phyloP scores from a whole-genome alignment of 73 alveolate genomes.

The Paramecium caudatum region DNA sequence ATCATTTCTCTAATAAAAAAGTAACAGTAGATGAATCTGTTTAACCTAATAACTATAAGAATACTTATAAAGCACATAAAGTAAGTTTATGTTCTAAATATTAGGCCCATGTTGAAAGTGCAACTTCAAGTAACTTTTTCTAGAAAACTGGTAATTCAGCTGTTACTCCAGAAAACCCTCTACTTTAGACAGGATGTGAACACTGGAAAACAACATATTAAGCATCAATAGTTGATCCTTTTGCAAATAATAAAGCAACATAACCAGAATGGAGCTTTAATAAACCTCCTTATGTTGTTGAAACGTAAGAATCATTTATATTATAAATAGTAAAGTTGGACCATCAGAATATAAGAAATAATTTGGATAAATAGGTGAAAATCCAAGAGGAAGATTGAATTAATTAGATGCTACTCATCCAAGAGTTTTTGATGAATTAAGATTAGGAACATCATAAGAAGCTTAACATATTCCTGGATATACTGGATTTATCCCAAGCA shows the following conservation, averaged over 20 bases:
- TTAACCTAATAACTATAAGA: slow-evolving; percentile 49
- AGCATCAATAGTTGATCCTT: slow-evolving; percentile 74
- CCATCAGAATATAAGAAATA: slow-evolving; percentile 74
- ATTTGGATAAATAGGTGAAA: slow-evolving; percentile 70
- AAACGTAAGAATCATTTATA: slow-evolving; percentile 61
- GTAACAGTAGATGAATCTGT: slow-evolving; percentile 64
- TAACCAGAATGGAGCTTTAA: slow-evolving; percentile 74
- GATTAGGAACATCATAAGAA: slow-evolving; percentile 74
- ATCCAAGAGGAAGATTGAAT: slow-evolving; percentile 73
- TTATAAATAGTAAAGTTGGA: slow-evolving; percentile 66
- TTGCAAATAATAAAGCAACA: slow-evolving; percentile 59
- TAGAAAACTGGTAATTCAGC: slow-evolving; percentile 43
- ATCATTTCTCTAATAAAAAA: slow-evolving; percentile 58
- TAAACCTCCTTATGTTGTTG: slow-evolving; percentile 71
- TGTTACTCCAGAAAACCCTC: slow-evolving; percentile 61
- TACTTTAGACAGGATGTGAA: slow-evolving; percentile 70
- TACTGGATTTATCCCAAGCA: slow-evolving; percentile 74
- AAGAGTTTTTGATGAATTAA: slow-evolving; percentile 60
- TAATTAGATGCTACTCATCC: slow-evolving; percentile 59
- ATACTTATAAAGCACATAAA: slow-evolving; percentile 58
- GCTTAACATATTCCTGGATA: slow-evolving; percentile 72
- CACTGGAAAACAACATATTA: slow-evolving; percentile 74
- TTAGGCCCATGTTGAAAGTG: slow-evolving; percentile 67
- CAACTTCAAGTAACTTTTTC: slow-evolving; percentile 57
- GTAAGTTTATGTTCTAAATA: slow-evolving; percentile 19